Base-by-base conservation (phyloP, 1,284 basidiomycete species). In the Porogramme epimiltina region DNA sequence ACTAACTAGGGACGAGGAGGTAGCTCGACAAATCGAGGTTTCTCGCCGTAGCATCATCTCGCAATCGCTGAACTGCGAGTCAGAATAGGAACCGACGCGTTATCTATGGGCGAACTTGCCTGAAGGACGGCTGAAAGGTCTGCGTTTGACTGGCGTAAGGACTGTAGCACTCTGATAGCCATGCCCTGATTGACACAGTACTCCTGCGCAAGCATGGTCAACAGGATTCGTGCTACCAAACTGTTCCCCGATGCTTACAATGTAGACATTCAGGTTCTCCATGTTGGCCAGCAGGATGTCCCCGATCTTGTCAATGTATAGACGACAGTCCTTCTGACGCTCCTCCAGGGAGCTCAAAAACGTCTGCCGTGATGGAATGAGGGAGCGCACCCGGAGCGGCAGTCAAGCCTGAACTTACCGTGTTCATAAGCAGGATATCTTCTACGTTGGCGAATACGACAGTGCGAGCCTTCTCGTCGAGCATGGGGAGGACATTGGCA, bases 371-470 rank as follows among this genome's bases (percentile, higher is more conserved):
- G 15, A 31, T 40, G 24, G 23, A 25, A 15, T 8, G 18, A 16
- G 25, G 52, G 59, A 55, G 44, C 38, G 55, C 10, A 42, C 49
- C 24, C 54, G 46, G 11, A 55, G n/a, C 28, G 45, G 2, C 24
- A 15, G 3, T 2, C 15, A 34, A 47, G 15, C n/a, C n/a, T n/a
- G 16, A 4, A 65, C 81, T 54, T 61, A 91, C 89, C 18, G 92
- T 95, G 63, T 95, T 95, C 48, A 84, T 88, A 23, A 96, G 72
- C 8, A 96, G 75, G 49, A 96, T 87, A 59, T 95, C 93, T 65
- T 98, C 95, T 24, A 98, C 80, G 62, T 98, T 98, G 15, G 91
- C 91, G 65, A 98, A 98, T 26, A 98, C 87, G 42, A 90, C 90
- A 0, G 81, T 85, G 16, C 87, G 78, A 3, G 90, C 91, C 65